Conservation (phyloP, 2,329 filamentous ascomycete genomes). For the Botrytis elliptica region DNA sequence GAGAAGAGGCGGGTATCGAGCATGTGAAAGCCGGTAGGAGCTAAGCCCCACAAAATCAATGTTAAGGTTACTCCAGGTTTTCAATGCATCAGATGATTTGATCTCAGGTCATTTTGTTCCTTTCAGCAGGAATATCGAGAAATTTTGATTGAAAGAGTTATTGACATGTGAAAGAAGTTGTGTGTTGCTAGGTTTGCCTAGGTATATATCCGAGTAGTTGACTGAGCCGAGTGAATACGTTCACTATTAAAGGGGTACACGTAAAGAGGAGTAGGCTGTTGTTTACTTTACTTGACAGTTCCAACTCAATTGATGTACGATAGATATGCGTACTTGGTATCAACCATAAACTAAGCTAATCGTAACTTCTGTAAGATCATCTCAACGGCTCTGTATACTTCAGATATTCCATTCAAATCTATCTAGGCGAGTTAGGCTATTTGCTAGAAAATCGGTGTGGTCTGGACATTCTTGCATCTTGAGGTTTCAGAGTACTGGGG, state of each 20-base stretch:
- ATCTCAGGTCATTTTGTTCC: not conserved
- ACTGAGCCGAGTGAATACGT: not conserved
- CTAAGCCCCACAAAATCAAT: constrained; percentile 17
- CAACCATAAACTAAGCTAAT: not conserved
- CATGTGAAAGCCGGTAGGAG: constrained; percentile 21
- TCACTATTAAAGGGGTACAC: not conserved
- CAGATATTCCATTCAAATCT: not conserved
- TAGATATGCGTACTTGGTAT: not conserved
- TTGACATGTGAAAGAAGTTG: not conserved
- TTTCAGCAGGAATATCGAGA: not conserved
- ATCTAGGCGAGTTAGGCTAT: not conserved
- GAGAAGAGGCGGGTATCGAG: constrained; percentile 5
- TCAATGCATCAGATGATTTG: constrained; percentile 18
- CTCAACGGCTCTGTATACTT: not conserved
- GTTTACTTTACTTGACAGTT: not conserved
- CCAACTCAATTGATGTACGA: not conserved
- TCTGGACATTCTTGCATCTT: not conserved
- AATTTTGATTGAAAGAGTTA: not conserved
- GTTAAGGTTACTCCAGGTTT: constrained; percentile 16
- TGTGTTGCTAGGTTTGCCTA: not conserved
- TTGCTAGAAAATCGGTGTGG: not conserved
- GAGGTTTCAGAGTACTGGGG: not conserved
- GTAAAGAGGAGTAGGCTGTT: not conserved
- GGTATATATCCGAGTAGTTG: not conserved
- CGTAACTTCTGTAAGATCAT: not conserved